A percentile compares a stretch with the other conserved stretches of the same genome.
These are phyloP conservation scores for Neofusicoccum kwambonambiense DNA, from an alignment of 2,329 filamentous ascomycete species.

Conservation along the genomic window DNA sequence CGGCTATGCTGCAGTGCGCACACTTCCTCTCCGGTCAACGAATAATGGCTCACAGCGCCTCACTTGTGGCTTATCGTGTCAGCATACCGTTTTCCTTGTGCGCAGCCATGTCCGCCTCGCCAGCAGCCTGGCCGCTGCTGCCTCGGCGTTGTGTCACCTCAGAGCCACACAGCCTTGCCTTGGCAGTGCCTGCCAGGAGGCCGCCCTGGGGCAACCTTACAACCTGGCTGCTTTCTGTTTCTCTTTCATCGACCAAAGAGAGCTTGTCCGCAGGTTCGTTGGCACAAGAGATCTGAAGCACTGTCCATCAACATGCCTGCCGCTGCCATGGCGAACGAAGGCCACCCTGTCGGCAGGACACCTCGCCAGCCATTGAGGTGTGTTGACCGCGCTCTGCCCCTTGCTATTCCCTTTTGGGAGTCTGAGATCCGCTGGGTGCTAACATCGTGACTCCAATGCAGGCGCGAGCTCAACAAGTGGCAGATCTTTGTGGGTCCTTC, in stretches of 20 bases:
- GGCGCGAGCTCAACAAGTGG: slow-evolving; percentile 4
- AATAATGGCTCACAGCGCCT: too few species aligned
- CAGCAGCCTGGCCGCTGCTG: not conserved
- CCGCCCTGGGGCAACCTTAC: not conserved
- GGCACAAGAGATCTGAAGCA: not conserved
- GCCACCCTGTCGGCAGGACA: not conserved
- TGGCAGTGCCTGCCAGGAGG: not conserved
- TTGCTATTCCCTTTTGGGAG: not conserved
- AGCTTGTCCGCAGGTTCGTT: not conserved
- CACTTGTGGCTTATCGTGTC: too few species aligned
- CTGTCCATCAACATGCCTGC: not conserved
- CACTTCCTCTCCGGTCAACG: too few species aligned
- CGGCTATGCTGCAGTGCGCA: not conserved
- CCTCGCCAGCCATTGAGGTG: not conserved
- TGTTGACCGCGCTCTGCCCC: not conserved
- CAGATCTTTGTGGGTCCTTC: slow-evolving; percentile 14
- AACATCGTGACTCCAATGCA: not conserved
- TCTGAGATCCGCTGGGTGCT: not conserved
- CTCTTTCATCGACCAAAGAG: not conserved
- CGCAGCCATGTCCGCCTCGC: not conserved
- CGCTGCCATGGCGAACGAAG: not conserved
- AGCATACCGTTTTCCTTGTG: too few species aligned
- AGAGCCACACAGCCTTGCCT: not conserved
- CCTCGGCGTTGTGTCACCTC: not conserved
- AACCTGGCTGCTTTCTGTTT: not conserved